Percentiles rank a stretch among this genome's conserved stretches.
These are phyloP conservation scores for Excoecaria agallocha DNA, from an alignment of 345 rosid species.

Conservation along the genomic window DNA sequence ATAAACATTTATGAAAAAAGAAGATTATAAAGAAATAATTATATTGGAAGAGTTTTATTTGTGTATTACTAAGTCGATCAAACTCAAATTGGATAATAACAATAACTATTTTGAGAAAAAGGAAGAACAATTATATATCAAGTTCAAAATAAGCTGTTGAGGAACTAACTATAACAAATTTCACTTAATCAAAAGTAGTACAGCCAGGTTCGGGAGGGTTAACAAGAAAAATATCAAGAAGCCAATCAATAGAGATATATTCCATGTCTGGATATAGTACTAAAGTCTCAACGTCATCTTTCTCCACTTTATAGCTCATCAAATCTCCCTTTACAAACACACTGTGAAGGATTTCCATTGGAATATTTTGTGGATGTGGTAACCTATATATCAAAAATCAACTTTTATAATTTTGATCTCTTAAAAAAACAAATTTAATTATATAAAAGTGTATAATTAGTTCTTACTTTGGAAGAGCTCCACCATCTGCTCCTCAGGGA, in stretches of 20 bases:
- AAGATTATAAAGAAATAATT: no score
- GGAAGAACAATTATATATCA: no score
- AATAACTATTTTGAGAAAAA: no score
- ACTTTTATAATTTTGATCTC: no score
- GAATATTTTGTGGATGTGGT: slow-evolving; percentile 30
- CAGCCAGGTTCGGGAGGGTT: slow-evolving; percentile 17
- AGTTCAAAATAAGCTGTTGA: no score
- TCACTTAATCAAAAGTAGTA: slow-evolving; percentile 24
- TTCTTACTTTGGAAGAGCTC: slow-evolving; percentile 35
- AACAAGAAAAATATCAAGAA: slow-evolving; percentile 33
- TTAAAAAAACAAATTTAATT: not conserved
- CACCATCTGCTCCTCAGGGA: slow-evolving; percentile 28
- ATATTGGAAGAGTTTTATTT: no score
- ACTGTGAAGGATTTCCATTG: slow-evolving; percentile 24
- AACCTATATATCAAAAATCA: slow-evolving; percentile 11
- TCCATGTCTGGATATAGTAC: slow-evolving; percentile 25
- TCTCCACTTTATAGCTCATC: slow-evolving; percentile 21
- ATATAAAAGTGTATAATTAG: not conserved
- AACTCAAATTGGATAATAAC: no score
- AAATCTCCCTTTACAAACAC: slow-evolving; percentile 16
- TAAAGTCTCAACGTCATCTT: slow-evolving; percentile 29
- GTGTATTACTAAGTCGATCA: no score
- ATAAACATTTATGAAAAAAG: no score
- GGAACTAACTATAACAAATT: no score
- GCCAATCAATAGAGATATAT: slow-evolving; percentile 14